Base-by-base conservation (phyloP, 1,139 yeast species). In the Diutina ranongensis region DNA sequence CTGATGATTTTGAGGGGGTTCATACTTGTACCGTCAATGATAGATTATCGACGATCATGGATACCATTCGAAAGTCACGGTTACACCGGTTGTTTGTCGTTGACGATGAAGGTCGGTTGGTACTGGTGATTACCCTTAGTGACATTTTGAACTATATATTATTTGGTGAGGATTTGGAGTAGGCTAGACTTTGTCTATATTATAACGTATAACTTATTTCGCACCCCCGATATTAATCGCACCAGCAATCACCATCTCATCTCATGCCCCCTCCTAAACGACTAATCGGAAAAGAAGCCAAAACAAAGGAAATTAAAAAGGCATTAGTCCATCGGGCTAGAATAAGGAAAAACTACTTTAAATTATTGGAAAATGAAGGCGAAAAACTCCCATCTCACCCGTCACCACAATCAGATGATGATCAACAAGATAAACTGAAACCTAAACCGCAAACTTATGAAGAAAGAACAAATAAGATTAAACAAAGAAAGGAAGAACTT, bases 1-100 rank as follows among this genome's bases (percentile, higher is more conserved):
- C 95, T 8, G 97, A 89, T 55, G 97, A 92, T 60, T 94, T 92
- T 58, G 98, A 92, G 62, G 98, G 99, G 49, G 98, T 94, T 15
- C 89, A 89, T 63, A 92, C 97, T 0, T 94, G 98, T 64, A 88
- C 97, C 0, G 72, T 80, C 52, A 75, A 80, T 54, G 99, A 94
- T 61, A 74, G 94, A 51, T 70, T 94, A 50, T 85, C 94, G 52
- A 87, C 95, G 15, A 85, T 94, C 50, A 77, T 92, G 82, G 97
- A 92, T 59, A 89, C 95, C 38, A 87, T 94, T 50, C 76, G 97
- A 57, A 83, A 89, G 55, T 82, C 95, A 35, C 76, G 97, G 54
- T 74, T 92, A 51, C 97, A 94, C 63, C 75, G 99, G 60, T 75
- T 94, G 58, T 87, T 89, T 60, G 92, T 94, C 40, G 96, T 94